Base-by-base conservation (phyloP, 2,329 filamentous ascomycete genomes). In the Magnaporthiopsis rhizophila region DNA sequence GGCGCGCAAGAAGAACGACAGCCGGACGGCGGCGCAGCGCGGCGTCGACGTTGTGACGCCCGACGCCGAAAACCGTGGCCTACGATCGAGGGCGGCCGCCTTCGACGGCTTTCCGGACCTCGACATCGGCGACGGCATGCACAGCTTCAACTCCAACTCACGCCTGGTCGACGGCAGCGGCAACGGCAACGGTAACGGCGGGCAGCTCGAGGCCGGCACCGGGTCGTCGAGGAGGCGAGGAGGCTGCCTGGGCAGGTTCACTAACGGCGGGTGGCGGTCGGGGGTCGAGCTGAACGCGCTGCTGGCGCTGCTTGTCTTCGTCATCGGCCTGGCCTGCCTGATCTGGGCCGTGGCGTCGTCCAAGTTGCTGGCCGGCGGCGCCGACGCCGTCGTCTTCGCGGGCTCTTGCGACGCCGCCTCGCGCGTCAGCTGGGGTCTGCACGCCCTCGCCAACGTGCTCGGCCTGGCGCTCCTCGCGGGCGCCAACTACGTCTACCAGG, bases 401-500 rank as follows among this genome's bases (percentile, higher is more conserved):
- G 79, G 78, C 4, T 70, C 74, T 3, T 82, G 80, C 67, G 62
- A 63, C 11, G 70, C 65, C 5, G 76, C 79, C 8, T 67, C 72
- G 34, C 68, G 68, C 11, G 71, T 82, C 34, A 73, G 76, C 64
- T 75, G 74, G 66, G 80, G 77, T 0, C 67, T 83, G 30, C 77
- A 80, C 61, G 78, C 75, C 9, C 71, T 76, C 26, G 76, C 83
- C 65, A 83, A 80, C 69, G 68, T 79, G 2, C 73, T 80, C 58
- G 74, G 73, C 9, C 69, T 81, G 6, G 72, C 77, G 5, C 67
- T 84, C 26, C 70, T 85, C 15, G 78, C 78, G 0, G 79, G 78
- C 3, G 82, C 78, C 13, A 83, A 83, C 72, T 85, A 84, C 68
- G 74, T 77, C 56, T 81, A 83, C 65, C 83, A 85, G 70, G 75